phyloP scores from a whole-genome alignment of 2,329 filamentous ascomycete species.

The Chrysoporthe cubensis region DNA sequence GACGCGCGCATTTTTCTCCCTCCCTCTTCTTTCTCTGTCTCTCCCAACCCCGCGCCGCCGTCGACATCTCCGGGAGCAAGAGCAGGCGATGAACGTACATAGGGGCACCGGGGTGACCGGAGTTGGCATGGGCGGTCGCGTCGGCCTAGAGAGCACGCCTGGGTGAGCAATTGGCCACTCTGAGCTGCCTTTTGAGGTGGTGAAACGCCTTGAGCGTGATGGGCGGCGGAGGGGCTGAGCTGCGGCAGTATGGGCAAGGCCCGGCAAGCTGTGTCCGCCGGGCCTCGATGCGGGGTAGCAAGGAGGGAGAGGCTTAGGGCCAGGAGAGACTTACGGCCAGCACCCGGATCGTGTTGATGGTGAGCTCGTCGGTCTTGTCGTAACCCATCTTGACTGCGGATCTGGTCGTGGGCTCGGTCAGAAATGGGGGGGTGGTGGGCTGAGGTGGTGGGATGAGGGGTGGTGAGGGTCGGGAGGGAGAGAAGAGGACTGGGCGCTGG shows the following conservation, averaged over 20 bases:
- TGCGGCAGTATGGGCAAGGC: neutral
- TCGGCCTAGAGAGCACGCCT: constrained; percentile 69
- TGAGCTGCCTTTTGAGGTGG: neutral
- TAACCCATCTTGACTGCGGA: constrained; percentile 72
- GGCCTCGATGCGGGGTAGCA: constrained; percentile 9
- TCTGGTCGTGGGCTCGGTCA: constrained; percentile 36
- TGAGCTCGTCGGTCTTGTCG: constrained; percentile 83
- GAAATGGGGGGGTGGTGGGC: neutral
- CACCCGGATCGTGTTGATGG: constrained; percentile 97
- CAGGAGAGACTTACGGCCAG: constrained; percentile 75
- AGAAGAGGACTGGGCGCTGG: neutral
- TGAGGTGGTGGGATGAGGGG: constrained; percentile 20
- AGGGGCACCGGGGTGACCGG: constrained; percentile 96
- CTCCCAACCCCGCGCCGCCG: neutral
- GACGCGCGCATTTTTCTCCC: neutral
- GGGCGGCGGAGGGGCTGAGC: neutral
- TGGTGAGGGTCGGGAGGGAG: constrained; percentile 14
- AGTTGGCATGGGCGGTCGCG: constrained; percentile 96
- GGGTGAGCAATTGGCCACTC: constrained; percentile 32
- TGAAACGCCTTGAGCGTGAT: neutral
- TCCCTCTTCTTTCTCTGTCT: neutral
- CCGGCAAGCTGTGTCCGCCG: neutral
- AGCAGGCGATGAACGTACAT: constrained; percentile 64
- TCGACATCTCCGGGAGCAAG: constrained; percentile 7
- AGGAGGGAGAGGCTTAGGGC: neutral